These are phyloP conservation scores for Blastobotrys chiropterorum DNA, from an alignment of 805 yeast genomes.

Conservation along the genomic window DNA sequence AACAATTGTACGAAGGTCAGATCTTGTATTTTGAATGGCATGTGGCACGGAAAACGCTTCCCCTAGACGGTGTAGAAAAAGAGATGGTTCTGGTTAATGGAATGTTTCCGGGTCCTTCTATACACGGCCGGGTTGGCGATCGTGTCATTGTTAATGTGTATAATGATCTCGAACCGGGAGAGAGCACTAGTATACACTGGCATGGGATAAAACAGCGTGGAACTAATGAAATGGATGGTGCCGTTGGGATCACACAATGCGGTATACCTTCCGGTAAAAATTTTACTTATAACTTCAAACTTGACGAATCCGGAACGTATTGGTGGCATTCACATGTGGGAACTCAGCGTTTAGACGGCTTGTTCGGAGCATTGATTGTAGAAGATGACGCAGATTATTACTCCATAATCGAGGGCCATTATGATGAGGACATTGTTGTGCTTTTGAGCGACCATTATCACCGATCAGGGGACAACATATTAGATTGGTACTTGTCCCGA, in stretches of 20 bases:
- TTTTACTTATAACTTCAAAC: conserved; percentile 39
- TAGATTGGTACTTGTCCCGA: conserved; percentile 35
- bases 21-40: neutral
- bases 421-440: conserved; percentile 30
- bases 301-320: conserved; percentile 38
- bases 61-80: neutral
- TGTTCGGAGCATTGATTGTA: conserved; percentile 42
- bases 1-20: neutral
- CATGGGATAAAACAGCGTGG: conserved; percentile 46
- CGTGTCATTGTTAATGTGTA: conserved; percentile 32
- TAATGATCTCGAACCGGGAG: conserved; percentile 33
- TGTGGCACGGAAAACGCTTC: neutral
- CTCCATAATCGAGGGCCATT: conserved; percentile 9
- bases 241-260: conserved; percentile 44
- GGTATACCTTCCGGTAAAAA: conserved; percentile 40
- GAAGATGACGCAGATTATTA: conserved; percentile 30
- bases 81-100: conserved; percentile 31
- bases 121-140: conserved; percentile 36
- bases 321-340: conserved; percentile 52
- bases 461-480: conserved; percentile 28
- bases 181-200: conserved; percentile 42
- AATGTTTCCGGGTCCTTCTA: conserved; percentile 43
- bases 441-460: conserved; percentile 39
- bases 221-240: conserved; percentile 47
- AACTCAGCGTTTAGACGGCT: conserved; percentile 43